Evolutionary conservation across 2,329 filamentous ascomycete species (phyloP).

Genomic region (Aspergillus chevalieri): DNA sequence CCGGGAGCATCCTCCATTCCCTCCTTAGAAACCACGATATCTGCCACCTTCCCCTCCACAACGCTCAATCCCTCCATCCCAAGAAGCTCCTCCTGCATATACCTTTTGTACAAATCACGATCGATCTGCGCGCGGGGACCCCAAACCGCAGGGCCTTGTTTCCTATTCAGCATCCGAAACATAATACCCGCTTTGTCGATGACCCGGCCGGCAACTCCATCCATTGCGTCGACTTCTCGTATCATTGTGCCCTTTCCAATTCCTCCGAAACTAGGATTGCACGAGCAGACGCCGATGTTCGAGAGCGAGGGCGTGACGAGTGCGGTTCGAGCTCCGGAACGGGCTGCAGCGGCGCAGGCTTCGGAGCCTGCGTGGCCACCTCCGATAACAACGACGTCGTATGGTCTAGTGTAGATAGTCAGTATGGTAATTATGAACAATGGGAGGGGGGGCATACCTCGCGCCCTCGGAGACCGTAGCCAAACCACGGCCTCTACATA

Average conservation of each 20-base stretch:
- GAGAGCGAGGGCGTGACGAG: slow-evolving; percentile 81
- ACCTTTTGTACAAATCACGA: slow-evolving; percentile 74
- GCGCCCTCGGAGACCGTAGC: slow-evolving; percentile 35
- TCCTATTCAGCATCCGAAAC: slow-evolving; percentile 80
- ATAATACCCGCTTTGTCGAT: slow-evolving; percentile 95
- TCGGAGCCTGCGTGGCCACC: slow-evolving; percentile 94
- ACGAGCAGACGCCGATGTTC: slow-evolving; percentile 91
- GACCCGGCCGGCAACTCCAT: slow-evolving; percentile 79
- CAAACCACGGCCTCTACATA: slow-evolving; percentile 24
- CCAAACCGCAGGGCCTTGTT: slow-evolving; percentile 94
- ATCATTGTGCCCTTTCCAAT: slow-evolving; percentile 97
- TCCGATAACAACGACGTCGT: slow-evolving; percentile 92
- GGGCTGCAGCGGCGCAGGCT: slow-evolving; percentile 83
- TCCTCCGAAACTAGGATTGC: slow-evolving; percentile 95
- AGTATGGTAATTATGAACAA: slow-evolving; percentile 2
- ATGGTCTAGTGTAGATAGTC: slow-evolving; percentile 47
- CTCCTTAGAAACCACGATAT: slow-evolving; percentile 70
- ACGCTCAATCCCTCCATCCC: slow-evolving; percentile 73
- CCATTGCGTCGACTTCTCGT: slow-evolving; percentile 88
- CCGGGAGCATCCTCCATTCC: slow-evolving; percentile 42
- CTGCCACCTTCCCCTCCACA: slow-evolving; percentile 80
- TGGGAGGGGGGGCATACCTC: slow-evolving; percentile 22
- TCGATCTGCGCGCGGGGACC: slow-evolving; percentile 96
- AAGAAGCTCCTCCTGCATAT: slow-evolving; percentile 83
- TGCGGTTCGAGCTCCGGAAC: slow-evolving; percentile 80